Evolutionary conservation across 331 rosid species (phyloP).

Genomic region (Quercus phellos): DNA sequence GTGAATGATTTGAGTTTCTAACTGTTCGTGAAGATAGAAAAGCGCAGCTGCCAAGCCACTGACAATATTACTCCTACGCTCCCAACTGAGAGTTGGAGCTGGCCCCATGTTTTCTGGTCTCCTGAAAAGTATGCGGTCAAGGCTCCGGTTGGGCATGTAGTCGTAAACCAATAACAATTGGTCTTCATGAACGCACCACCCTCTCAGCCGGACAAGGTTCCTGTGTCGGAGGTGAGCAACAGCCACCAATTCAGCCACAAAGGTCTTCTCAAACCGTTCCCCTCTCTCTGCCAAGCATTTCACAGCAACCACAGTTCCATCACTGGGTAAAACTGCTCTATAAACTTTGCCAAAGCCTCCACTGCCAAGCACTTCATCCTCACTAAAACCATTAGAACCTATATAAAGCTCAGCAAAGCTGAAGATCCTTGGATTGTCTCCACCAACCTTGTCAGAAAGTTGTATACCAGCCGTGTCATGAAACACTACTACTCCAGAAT

Average conservation of each 20-base stretch:
- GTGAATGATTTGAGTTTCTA: constrained; percentile 87
- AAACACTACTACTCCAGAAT: constrained; percentile 24
- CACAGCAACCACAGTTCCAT: constrained; percentile 80
- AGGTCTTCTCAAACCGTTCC: constrained; percentile 77
- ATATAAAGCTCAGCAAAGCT: constrained; percentile 79
- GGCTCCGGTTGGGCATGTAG: constrained; percentile 89
- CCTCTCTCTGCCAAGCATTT: constrained; percentile 80
- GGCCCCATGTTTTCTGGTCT: constrained; percentile 33
- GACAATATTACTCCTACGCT: constrained; percentile 50
- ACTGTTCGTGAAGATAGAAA: constrained; percentile 76
- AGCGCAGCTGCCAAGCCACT: constrained; percentile 78
- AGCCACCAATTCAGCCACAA: constrained; percentile 73
- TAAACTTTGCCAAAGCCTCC: constrained; percentile 86
- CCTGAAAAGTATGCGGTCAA: constrained; percentile 67
- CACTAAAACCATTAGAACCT: constrained; percentile 77
- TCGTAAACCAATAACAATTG: constrained; percentile 67
- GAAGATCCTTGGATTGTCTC: constrained; percentile 72
- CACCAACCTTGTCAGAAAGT: constrained; percentile 49
- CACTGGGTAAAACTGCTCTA: constrained; percentile 74
- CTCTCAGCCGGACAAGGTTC: constrained; percentile 84
- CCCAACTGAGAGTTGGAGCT: constrained; percentile 45
- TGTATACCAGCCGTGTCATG: constrained; percentile 76
- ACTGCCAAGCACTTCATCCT: constrained; percentile 66
- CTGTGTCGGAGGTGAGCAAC: constrained; percentile 93
- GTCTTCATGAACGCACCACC: constrained; percentile 84